Percentiles rank a stretch among this genome's conserved stretches.
These are phyloP conservation scores for Prunus dulcis DNA, from an alignment of 306 rosid genomes.

Conservation along the genomic window DNA sequence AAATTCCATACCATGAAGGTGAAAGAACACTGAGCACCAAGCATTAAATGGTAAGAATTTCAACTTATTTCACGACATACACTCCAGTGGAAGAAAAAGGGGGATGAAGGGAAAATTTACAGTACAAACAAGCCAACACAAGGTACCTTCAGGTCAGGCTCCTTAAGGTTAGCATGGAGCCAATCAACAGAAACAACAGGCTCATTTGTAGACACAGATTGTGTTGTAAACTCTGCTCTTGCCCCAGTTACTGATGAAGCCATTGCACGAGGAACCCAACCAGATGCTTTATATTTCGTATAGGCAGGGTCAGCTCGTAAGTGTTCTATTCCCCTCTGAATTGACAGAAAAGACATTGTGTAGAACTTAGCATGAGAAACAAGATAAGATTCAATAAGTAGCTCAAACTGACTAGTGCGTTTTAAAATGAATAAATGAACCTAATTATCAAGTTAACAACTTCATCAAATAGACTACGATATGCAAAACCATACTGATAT, in stretches of 20 bases:
- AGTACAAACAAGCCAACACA: not conserved
- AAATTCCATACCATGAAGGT: not conserved
- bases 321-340: conserved; percentile 52
- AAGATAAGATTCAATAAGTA: not conserved
- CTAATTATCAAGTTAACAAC: not conserved
- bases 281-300: conserved; percentile 30
- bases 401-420: not conserved
- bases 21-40: not conserved
- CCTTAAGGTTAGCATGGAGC: conserved; percentile 81
- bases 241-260: conserved; percentile 58
- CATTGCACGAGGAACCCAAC: conserved; percentile 46
- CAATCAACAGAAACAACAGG: conserved; percentile 93
- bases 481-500: not conserved
- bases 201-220: conserved; percentile 50
- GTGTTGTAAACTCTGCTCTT: conserved; percentile 57
- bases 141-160: conserved; percentile 75
- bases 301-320: conserved; percentile 31
- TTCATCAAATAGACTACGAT: not conserved
- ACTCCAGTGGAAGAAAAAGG: not conserved
- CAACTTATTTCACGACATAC: not conserved
- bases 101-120: not conserved
- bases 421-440: not conserved
- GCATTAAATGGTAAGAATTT: not conserved
- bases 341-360: conserved; percentile 8
- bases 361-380: conserved; percentile 13